Conservation (phyloP, 768 basidiomycete genomes). For the Russula sp. region DNA sequence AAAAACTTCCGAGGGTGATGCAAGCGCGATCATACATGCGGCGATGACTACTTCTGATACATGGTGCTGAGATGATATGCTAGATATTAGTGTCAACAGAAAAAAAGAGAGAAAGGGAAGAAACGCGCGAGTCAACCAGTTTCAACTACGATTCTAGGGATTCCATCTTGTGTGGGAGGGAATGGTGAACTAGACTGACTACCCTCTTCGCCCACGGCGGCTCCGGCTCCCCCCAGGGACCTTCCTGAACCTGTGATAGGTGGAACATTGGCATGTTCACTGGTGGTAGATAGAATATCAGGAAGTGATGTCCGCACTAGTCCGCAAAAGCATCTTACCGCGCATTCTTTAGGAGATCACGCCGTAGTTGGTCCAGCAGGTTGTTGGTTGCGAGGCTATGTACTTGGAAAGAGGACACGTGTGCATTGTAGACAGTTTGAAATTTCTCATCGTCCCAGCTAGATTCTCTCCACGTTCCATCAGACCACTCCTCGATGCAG, state of each 20-base stretch:
- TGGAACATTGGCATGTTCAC: neutral
- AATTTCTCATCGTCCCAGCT: neutral
- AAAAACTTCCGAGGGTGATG: too few relatives aligned
- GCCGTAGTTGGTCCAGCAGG: neutral
- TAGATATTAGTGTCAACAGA: neutral
- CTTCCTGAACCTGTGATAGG: neutral
- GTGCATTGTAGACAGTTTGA: neutral
- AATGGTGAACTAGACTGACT: neutral
- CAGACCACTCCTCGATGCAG: neutral
- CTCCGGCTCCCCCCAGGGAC: neutral
- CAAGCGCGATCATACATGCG: too few relatives aligned
- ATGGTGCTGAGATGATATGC: too few relatives aligned
- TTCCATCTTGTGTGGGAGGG: neutral
- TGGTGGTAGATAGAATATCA: neutral
- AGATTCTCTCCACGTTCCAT: neutral
- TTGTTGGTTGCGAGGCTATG: neutral
- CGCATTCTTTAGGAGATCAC: neutral
- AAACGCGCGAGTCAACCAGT: neutral
- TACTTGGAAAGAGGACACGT: neutral
- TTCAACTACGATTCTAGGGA: neutral
- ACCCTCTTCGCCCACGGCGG: neutral
- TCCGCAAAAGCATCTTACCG: neutral
- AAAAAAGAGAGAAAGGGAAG: neutral
- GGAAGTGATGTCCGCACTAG: neutral
- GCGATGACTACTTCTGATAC: too few relatives aligned